Evolutionary conservation across 2,329 filamentous ascomycete genomes (phyloP), one percentile per base, ranked within the genome.

Genomic region (Colletotrichum sp.): DNA sequence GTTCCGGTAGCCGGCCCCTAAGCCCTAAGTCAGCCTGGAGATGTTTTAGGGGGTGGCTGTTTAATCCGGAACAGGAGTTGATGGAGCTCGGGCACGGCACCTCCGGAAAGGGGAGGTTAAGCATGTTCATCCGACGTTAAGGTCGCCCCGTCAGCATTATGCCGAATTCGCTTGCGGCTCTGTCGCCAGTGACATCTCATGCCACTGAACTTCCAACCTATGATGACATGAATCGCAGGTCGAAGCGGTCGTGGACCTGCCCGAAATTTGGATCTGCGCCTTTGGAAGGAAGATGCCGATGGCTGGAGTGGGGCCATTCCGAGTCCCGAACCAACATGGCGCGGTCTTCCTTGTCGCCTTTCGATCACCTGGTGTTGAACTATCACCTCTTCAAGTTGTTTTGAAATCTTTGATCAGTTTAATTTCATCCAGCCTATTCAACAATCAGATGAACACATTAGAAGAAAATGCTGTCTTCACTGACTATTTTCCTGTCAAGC

Each of bases 401-500:
- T 52, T 21, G 43, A 3, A 10, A 10, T 1, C n/a, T 9, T 59
- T 59, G 55, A 48, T 18, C n/a, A 21, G 3, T 21, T 21, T 0
- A 21, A 21, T 4, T 3, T 18, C 24, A 26, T 1, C 13, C 24
- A 28, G 28, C 10, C 3, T 0, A 61, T 13, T 21, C 43, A 21
- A 10, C 3, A 21, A 7, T 21, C 0, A 52, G 10, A 21, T 13
- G n/a, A 52, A 13, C 43, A 21, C 6, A 7, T 0, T 21, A 2
- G 2, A 52, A 13, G n/a, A 12, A 13, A 7, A 13, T 21, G 6
- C 4, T 21, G 10, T 21, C 2, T 13, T 52, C 43, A 52, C 43
- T 12, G 2, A 12, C 8, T 52, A 21, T 7, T 52, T 13, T 52
- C n/a, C 43, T 13, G 3, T 13, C 0, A 12, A 52, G 43, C 12